Evolutionary conservation across 2,329 filamentous ascomycete species (phyloP).

Genomic region (Beauveria pseudobassiana): DNA sequence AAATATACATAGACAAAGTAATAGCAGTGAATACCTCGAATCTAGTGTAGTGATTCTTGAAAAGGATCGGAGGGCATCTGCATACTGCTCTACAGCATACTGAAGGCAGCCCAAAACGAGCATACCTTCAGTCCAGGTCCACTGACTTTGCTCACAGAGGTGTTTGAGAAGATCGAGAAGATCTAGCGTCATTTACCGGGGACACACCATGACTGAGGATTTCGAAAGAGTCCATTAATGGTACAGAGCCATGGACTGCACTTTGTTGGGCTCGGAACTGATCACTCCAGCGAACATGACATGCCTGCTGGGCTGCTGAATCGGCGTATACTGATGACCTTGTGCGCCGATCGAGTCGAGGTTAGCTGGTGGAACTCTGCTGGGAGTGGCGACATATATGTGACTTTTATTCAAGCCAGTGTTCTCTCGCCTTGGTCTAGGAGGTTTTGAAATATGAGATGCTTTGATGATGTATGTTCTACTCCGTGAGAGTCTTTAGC

Average conservation of each 20-base stretch:
- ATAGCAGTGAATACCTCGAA: conserved; percentile 35
- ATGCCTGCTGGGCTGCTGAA: background rate
- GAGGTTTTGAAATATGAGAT: conserved; percentile 46
- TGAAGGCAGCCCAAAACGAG: conserved; percentile 84
- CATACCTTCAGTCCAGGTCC: conserved; percentile 91
- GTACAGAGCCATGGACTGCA: conserved; percentile 1
- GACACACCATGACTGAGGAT: conserved; percentile 18
- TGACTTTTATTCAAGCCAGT: background rate
- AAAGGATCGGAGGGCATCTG: conserved; percentile 70
- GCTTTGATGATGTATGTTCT: conserved; percentile 35
- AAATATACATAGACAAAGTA: background rate
- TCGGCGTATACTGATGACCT: background rate
- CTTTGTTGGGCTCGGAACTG: conserved; percentile 23
- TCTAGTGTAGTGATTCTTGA: conserved; percentile 52
- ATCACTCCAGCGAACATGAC: conserved; percentile 27
- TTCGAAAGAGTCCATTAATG: background rate
- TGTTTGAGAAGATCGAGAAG: conserved; percentile 66
- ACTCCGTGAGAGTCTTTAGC: conserved; percentile 28
- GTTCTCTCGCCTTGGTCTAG: conserved; percentile 6
- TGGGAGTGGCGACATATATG: background rate
- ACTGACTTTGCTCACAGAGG: conserved; percentile 71
- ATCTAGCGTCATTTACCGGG: conserved; percentile 48
- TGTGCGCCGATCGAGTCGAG: background rate
- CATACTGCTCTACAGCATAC: conserved; percentile 80
- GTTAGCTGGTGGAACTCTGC: background rate